Percentiles rank a stretch among this genome's conserved stretches.
Evolutionary conservation across 805 yeast species (phyloP).

Genomic region (Yamadazyma nakazawae): DNA sequence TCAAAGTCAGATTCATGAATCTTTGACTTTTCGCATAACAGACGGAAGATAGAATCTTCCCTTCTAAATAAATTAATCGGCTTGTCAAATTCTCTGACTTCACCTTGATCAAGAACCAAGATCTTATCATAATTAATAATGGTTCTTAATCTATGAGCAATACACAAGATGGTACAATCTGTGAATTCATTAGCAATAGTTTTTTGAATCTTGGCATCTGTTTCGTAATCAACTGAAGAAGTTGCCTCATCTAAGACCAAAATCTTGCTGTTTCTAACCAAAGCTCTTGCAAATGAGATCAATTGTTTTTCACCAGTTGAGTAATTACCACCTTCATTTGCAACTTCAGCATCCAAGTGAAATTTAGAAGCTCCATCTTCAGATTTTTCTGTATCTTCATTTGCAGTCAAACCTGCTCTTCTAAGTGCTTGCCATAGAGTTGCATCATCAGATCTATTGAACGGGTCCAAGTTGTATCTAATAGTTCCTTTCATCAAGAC

Average conservation of each 20-base stretch:
- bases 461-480: constrained; percentile 61
- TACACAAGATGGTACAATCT: constrained; percentile 73
- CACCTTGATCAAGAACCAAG: constrained; percentile 78
- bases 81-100: constrained; percentile 67
- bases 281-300: constrained; percentile 78
- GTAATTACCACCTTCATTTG: constrained; percentile 68
- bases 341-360: constrained; percentile 44
- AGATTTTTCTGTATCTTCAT: not conserved
- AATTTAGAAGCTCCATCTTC: constrained; percentile 14
- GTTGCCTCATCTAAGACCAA: constrained; percentile 83
- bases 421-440: constrained; percentile 55
- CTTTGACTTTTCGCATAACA: constrained; percentile 59
- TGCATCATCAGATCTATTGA: constrained; percentile 46
- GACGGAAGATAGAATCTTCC: constrained; percentile 52
- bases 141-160: constrained; percentile 81
- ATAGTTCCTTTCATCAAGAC: constrained; percentile 59
- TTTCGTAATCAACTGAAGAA: constrained; percentile 76
- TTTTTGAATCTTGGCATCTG: constrained; percentile 72
- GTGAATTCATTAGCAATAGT: constrained; percentile 66
- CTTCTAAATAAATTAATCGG: constrained; percentile 61
- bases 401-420: constrained; percentile 52
- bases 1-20: constrained; percentile 43
- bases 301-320: constrained; percentile 76
- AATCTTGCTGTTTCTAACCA: constrained; percentile 69
- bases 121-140: constrained; percentile 72